Evolutionary conservation across 2,329 filamentous ascomycete species (phyloP), one percentile per base, ranked within the genome.

Genomic region (Stagonosporopsis cucurbitacearum): DNA sequence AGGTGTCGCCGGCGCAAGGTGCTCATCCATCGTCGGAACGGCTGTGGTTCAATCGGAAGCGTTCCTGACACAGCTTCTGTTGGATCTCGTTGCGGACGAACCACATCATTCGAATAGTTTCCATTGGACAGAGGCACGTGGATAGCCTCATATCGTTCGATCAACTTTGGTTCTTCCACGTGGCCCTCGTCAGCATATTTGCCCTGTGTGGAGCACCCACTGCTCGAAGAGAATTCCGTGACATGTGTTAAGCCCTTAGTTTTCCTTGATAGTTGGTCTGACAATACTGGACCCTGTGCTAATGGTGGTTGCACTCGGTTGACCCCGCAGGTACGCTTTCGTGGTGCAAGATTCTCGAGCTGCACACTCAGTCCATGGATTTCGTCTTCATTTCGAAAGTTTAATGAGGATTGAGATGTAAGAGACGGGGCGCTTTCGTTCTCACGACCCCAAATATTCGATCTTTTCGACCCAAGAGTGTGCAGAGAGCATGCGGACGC

Each of bases 21-120:
- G 60, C 80, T 88, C 75, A 93, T 85, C 89, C 90, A 94, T 71
- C 84, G 88, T 41, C 85, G 82, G 66, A 94, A 92, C 2, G 87
- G 86, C 7, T 70, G 68, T 13, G 63, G 58, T 37, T 33, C 59
- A 6, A 33, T 19, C 15, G 20, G 32, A 25, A 50, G 19, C 0
- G 44, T 17, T 11, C 45, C 39, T 8, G 51, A 22, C 15, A 23
- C 28, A 26, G 42, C 7, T 13, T 50, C 45, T 17, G 47, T 47
- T 13, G 58, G 55, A 6, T 55, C 54, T 19, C 40, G 28, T 20
- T 54, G 23, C n/a, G 60, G 64, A 30, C 23, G 48, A 6, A 37
- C 50, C 3, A 56, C 64, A 11, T 67, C 65, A 26, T 73, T 61
- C 6, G 64, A 66, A 37, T 54, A 63, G 11, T 54, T 57, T 30